Conservation (phyloP, 495 filamentous ascomycete genomes). For the Baudoinia panamericana region DNA sequence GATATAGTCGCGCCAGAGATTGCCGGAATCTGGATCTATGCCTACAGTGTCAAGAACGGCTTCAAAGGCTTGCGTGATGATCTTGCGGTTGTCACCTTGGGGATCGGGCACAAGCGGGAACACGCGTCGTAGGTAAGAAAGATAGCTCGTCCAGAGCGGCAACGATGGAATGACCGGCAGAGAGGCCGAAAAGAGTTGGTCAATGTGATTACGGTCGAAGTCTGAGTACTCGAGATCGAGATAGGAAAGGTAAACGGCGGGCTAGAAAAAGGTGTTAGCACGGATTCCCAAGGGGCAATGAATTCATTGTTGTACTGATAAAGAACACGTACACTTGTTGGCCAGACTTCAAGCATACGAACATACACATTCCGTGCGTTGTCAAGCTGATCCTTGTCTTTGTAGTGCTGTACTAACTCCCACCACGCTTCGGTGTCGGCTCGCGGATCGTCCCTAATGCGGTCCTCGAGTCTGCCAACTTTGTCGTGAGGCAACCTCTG, state of each 20-base stretch:
- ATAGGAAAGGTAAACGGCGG: conserved; percentile 33
- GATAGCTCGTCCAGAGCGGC: conserved; percentile 80
- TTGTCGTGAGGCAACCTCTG: conserved; percentile 61
- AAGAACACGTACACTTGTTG: conserved; percentile 66
- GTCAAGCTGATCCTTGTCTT: conserved; percentile 64
- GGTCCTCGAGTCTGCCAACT: conserved; percentile 75
- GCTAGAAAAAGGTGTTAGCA: conserved; percentile 3
- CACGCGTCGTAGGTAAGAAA: conserved; percentile 83
- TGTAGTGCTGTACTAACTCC: conserved; percentile 71
- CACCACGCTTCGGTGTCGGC: conserved; percentile 88
- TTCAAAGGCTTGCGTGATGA: conserved; percentile 73
- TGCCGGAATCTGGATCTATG: conserved; percentile 80
- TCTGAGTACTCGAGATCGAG: conserved; percentile 75
- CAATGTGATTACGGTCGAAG: conserved; percentile 61
- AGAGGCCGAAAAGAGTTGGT: conserved; percentile 65
- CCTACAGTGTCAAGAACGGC: conserved; percentile 82
- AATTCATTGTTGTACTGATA: neutral
- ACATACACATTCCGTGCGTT: conserved; percentile 72
- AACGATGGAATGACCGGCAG: conserved; percentile 64
- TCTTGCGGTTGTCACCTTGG: conserved; percentile 57
- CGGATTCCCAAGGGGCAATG: neutral
- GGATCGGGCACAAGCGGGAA: conserved; percentile 74
- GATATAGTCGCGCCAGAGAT: conserved; percentile 85
- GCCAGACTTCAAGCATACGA: conserved; percentile 74
- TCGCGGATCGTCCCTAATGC: conserved; percentile 78